These are phyloP conservation scores for Selenicereus undatus DNA, from an alignment of 148 eudicot genomes.

Conservation along the genomic window DNA sequence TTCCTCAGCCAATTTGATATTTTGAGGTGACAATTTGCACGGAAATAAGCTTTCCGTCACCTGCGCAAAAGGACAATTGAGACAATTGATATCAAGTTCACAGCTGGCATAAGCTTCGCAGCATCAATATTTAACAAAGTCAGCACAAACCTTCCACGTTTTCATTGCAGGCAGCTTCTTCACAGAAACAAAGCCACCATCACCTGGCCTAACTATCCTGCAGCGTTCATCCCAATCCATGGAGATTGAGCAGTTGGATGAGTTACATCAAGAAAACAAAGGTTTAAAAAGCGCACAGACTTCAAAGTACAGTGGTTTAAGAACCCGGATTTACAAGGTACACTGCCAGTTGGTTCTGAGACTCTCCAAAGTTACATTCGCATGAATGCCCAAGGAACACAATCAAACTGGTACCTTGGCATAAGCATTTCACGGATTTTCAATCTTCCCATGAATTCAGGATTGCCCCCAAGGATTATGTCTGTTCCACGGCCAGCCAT, in stretches of 20 bases:
- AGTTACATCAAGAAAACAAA: not conserved
- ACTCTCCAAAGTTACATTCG: not conserved
- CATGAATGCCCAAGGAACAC: not conserved
- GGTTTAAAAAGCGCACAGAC: not conserved
- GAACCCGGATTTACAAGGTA: not conserved
- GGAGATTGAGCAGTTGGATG: conserved; percentile 1
- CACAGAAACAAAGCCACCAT: conserved; percentile 76
- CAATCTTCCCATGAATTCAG: conserved; percentile 98
- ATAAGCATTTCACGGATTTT: conserved; percentile 95
- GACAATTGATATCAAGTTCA: conserved; percentile 7
- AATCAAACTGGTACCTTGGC: conserved; percentile 68
- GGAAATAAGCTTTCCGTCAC: conserved; percentile 92
- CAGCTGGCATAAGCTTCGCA: conserved; percentile 2
- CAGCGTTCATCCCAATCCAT: conserved; percentile 24
- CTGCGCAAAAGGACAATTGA: conserved; percentile 36
- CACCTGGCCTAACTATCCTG: conserved; percentile 89
- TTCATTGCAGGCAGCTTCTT: conserved; percentile 69
- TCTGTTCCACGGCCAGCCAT: conserved; percentile 99
- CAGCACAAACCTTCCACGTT: conserved; percentile 80
- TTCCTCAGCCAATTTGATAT: conserved; percentile 57
- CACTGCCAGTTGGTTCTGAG: not conserved
- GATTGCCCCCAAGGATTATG: conserved; percentile 98
- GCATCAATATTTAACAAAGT: conserved; percentile 15
- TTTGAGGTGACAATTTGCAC: conserved; percentile 64
- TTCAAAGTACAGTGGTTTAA: not conserved